Percentiles rank a stretch among this genome's conserved stretches.
phyloP scores from a whole-genome alignment of 2,329 filamentous ascomycete species.

The Chalaropsis ovoidea region DNA sequence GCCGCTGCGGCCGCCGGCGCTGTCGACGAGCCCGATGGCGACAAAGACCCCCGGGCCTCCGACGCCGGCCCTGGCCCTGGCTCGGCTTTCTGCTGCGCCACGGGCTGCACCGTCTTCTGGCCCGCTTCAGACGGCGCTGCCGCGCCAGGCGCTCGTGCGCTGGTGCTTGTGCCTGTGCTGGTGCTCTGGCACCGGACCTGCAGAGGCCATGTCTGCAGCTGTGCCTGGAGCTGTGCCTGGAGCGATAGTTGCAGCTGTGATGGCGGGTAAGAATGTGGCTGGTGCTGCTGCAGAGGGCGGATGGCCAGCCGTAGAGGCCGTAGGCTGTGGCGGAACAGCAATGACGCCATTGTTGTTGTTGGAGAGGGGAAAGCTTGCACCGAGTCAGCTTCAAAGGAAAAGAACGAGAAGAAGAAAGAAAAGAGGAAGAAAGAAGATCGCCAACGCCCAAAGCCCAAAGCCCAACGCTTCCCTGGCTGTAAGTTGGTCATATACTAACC shows the following conservation, averaged over 20 bases:
- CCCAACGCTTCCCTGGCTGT: conserved; percentile 8
- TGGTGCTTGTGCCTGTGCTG: background rate
- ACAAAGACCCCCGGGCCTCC: background rate
- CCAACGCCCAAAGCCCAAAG: background rate
- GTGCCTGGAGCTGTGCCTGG: background rate
- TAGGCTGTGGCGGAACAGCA: conserved; percentile 13
- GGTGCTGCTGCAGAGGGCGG: background rate
- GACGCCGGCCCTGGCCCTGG: too few relatives aligned
- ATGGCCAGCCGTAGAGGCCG: conserved; percentile 9
- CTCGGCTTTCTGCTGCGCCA: background rate
- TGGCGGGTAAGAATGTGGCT: conserved; percentile 3
- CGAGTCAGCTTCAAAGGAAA: background rate
- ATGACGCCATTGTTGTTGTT: background rate
- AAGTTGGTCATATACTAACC: background rate
- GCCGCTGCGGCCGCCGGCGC: background rate
- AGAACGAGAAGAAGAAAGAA: background rate
- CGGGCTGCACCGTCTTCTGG: background rate
- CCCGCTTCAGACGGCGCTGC: background rate
- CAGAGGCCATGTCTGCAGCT: background rate
- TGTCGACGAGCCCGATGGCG: background rate
- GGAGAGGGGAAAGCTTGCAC: background rate
- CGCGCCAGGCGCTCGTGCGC: background rate
- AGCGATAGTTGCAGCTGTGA: conserved; percentile 8
- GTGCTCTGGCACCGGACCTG: conserved; percentile 3
- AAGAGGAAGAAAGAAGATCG: background rate